Evolutionary conservation across 2,329 filamentous ascomycete species (phyloP), one percentile per base, ranked within the genome.

Genomic region (Fusarium acutatum): DNA sequence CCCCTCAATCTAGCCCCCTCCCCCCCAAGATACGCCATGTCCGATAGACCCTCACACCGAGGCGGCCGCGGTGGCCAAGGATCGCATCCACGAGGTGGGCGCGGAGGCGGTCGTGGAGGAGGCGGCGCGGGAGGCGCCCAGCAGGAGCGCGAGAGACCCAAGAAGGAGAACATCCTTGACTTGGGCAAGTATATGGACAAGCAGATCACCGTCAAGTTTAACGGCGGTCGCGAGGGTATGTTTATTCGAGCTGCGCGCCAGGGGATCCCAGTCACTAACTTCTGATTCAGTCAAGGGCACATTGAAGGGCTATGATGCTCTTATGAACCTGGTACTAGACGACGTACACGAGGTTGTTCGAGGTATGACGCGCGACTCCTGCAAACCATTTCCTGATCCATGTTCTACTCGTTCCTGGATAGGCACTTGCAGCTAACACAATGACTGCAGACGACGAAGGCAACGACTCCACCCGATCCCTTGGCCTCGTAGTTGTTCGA

Each of bases 91-190:
- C 79, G 82, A 52, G 81, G 82, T 75, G 84, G 83, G 73, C 83
- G 84, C 77, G 82, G 86, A 76, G 84, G 86, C 77, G 86, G 86
- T 77, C 84, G 84, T 17, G 80, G 84, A 50, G 82, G 85, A 72
- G 84, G 85, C 70, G 80, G 83, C 58, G 81, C 84, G 69, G 88
- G 85, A 64, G 66, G 83, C 43, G 60, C 69, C 13, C 83, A 84
- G 57, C 82, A 84, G 43, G 82, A 89, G 70, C 85, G 88, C 76
- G 94, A 97, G 84, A 90, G 92, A 78, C 94, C 95, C 69, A 98
- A 97, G 90, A 98, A 98, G 88, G 96, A 99, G 84, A 98, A 98
- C 82, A 99, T 99, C 79, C 90, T 99, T 60, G 96, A 99, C 81
- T 84, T 99, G 79, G 91, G 88, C 81, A 97, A 97, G 86, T 99